Conservation (phyloP, 805 yeast species). For the Ogataea methylovora region DNA sequence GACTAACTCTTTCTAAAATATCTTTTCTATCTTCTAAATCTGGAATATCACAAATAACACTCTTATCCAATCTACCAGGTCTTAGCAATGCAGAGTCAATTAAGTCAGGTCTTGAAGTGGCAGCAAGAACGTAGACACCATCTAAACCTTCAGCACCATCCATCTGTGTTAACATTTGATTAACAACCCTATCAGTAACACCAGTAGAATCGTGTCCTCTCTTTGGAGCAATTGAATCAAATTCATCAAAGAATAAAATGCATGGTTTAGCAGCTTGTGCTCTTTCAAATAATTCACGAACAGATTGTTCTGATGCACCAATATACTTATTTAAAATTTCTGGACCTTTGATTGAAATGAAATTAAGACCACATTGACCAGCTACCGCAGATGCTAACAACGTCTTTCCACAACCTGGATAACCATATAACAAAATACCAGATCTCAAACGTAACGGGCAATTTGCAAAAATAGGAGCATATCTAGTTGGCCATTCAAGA, state of each 20-base stretch:
- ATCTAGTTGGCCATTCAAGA: slow-evolving; percentile 93
- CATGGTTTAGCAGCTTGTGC: slow-evolving; percentile 96
- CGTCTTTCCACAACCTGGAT: slow-evolving; percentile 98
- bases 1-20: slow-evolving; percentile 52
- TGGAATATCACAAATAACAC: slow-evolving; percentile 88
- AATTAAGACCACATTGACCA: slow-evolving; percentile 87
- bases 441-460: slow-evolving; percentile 86
- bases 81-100: slow-evolving; percentile 91
- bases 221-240: slow-evolving; percentile 95
- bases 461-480: slow-evolving; percentile 87
- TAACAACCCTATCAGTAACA: slow-evolving; percentile 95
- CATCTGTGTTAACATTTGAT: slow-evolving; percentile 95
- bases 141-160: slow-evolving; percentile 98
- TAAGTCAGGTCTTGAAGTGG: slow-evolving; percentile 91
- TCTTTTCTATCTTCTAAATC: slow-evolving; percentile 60
- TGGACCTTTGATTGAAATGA: slow-evolving; percentile 92
- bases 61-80: slow-evolving; percentile 94
- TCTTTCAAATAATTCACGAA: slow-evolving; percentile 85
- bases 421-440: slow-evolving; percentile 86
- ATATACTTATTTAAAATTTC: slow-evolving; percentile 91
- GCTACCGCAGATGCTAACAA: slow-evolving; percentile 90
- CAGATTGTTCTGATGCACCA: slow-evolving; percentile 95
- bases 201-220: slow-evolving; percentile 98
- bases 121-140: slow-evolving; percentile 94
- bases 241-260: slow-evolving; percentile 87